Evolutionary conservation across 1,284 basidiomycete species (phyloP).

Genomic region (Sutorius eximius): DNA sequence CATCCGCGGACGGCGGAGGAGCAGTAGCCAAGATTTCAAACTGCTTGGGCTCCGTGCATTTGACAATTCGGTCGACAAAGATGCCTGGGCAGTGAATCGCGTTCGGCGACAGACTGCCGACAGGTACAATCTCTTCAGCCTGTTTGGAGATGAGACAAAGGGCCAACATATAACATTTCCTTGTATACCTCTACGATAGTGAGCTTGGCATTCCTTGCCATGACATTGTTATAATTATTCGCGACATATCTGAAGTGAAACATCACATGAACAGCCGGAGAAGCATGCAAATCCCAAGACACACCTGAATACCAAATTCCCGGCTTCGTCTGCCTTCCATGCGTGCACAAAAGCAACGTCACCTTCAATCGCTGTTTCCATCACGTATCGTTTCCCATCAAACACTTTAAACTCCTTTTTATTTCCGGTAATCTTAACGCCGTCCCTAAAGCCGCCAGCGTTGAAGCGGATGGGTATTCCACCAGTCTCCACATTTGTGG

Average conservation of each 20-base stretch:
- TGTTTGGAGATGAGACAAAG: constrained; percentile 26
- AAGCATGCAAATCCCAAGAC: constrained; percentile 15
- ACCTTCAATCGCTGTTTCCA: constrained; percentile 84
- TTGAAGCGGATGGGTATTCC: constrained; percentile 49
- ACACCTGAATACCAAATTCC: constrained; percentile 80
- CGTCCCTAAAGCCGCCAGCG: constrained; percentile 57
- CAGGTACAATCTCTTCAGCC: constrained; percentile 89
- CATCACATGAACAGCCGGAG: constrained; percentile 2
- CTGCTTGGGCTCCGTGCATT: constrained; percentile 71
- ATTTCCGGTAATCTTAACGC: constrained; percentile 66
- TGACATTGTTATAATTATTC: constrained; percentile 82
- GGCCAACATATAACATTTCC: neutral
- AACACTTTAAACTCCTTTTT: constrained; percentile 70
- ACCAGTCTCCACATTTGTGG: constrained; percentile 68
- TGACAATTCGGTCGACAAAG: constrained; percentile 84
- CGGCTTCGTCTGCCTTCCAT: constrained; percentile 94
- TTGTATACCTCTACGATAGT: constrained; percentile 81
- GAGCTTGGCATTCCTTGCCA: constrained; percentile 84
- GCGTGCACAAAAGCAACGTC: constrained; percentile 90
- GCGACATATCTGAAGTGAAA: constrained; percentile 65
- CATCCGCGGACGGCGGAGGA: constrained; percentile 36
- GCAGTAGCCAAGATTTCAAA: constrained; percentile 77
- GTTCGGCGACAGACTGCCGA: constrained; percentile 83
- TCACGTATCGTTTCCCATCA: constrained; percentile 79
- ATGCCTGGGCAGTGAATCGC: constrained; percentile 81